Evolutionary conservation across 805 yeast genomes (phyloP).

Genomic region (Wickerhamomyces subpelliculosus): DNA sequence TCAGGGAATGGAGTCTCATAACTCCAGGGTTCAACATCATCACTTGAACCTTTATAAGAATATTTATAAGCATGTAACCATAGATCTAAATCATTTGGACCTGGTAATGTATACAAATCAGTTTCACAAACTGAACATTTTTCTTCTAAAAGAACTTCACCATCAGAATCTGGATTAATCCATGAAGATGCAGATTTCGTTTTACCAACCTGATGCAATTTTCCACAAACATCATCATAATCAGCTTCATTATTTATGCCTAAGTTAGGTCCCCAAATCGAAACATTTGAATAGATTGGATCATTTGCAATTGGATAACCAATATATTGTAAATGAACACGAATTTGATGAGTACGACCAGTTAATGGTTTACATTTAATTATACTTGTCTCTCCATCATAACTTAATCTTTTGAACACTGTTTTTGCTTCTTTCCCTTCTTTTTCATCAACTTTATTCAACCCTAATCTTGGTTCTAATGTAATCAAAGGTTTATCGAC

Average conservation of each 20-base stretch:
- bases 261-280: slow-evolving; percentile 71
- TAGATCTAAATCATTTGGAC: slow-evolving; percentile 75
- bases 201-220: slow-evolving; percentile 65
- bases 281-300: slow-evolving; percentile 70
- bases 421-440: slow-evolving; percentile 65
- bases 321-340: slow-evolving; percentile 83
- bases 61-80: slow-evolving; percentile 91
- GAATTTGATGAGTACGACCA: slow-evolving; percentile 92
- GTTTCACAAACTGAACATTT: slow-evolving; percentile 61
- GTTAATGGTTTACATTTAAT: slow-evolving; percentile 84
- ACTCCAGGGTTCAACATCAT: slow-evolving; percentile 44
- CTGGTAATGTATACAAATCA: slow-evolving; percentile 80
- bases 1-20: slow-evolving; percentile 20
- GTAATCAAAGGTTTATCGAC: slow-evolving; percentile 67
- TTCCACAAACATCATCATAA: slow-evolving; percentile 36
- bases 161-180: slow-evolving; percentile 49
- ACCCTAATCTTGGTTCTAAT: slow-evolving; percentile 65
- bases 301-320: slow-evolving; percentile 91
- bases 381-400: slow-evolving; percentile 53
- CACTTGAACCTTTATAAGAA: slow-evolving; percentile 39
- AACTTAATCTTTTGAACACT: slow-evolving; percentile 59
- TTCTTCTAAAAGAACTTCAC: slow-evolving; percentile 59
- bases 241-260: slow-evolving; percentile 58
- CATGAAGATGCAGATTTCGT: slow-evolving; percentile 60
- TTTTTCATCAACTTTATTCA: slow-evolving; percentile 36